Base-by-base conservation (phyloP, 371 early-diverging fungal species). In the Globomyces sp. region DNA sequence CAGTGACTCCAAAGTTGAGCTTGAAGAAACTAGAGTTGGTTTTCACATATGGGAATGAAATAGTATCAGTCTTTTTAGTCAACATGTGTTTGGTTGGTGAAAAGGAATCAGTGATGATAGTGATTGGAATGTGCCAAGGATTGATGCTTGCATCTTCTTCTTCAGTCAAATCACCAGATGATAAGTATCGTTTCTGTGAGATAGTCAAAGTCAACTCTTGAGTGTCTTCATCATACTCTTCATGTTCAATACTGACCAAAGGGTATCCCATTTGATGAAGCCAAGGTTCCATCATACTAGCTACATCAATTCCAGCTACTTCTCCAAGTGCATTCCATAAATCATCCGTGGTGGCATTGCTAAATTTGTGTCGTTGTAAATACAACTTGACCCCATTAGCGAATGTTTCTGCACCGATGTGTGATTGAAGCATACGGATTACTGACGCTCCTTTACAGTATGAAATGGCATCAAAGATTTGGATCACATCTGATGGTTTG, bases 391-490 rank as follows among this genome's bases (percentile, higher is more conserved):
- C 77, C 0, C 95, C 96, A 13, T 80, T 71, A 65, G 89, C 76
- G 77, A 95, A 87, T 8, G 68, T 74, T 24, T 92, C 85, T 11
- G 82, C 82, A 2, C 90, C 90, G 0, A 97, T 67, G 85, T 87
- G 92, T 48, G 85, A 80, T 63, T 86, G 84, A 39, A 96, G 75
- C 98, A 97, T 97, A 63, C 95, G 85, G 52, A 99, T 92, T 1
- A 95, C 87, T 51, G 89, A 86, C 0, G 93, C 94, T 11, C 97
- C 96, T 77, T 99, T 99, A 65, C 83, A 81, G 79, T 98, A 98
- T 41, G 90, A 76, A 65, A 81, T 79, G 11, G 74, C 74, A 64
- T 81, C 81, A 59, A 81, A 81, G 43, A 81, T 77, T 67, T 81
- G 69, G 47, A 64, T 65, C 58, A 80, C 70, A 45, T 80, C 79